Evolutionary conservation across 768 basidiomycete species (phyloP).

Genomic region (Boletus speciosus): DNA sequence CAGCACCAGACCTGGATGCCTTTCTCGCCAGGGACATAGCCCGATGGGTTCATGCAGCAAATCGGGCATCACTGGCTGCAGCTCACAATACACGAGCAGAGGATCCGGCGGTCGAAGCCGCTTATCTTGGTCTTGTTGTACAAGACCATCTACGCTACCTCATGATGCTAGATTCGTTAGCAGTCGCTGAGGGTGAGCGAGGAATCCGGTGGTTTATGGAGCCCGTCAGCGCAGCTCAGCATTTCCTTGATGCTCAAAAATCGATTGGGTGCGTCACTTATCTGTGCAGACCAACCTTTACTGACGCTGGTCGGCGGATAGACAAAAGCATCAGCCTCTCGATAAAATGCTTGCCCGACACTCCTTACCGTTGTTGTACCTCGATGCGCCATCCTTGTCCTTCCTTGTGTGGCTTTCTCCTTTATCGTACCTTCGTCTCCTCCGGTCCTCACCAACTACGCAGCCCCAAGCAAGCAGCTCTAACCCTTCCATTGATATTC

Average conservation of each 20-base stretch:
- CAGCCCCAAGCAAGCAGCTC: conserved; percentile 14
- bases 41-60: conserved; percentile 51
- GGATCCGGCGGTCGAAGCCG: conserved; percentile 49
- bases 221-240: conserved; percentile 19
- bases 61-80: conserved; percentile 19
- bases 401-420: conserved; percentile 74
- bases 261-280: conserved; percentile 13
- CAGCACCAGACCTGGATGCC: conserved; percentile 48
- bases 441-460: conserved; percentile 34
- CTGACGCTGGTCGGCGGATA: conserved; percentile 16
- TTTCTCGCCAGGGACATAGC: conserved; percentile 57
- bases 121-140: conserved; percentile 44
- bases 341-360: conserved; percentile 61
- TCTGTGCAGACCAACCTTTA: neutral
- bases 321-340: conserved; percentile 47
- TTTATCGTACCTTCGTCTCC: conserved; percentile 59
- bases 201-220: conserved; percentile 77
- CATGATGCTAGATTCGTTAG: conserved; percentile 68
- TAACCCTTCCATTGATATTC: conserved; percentile 42
- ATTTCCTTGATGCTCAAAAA: conserved; percentile 18
- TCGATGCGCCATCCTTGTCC: conserved; percentile 62
- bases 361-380: conserved; percentile 69
- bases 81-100: conserved; percentile 37
- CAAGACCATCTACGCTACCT: conserved; percentile 62
- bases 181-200: conserved; percentile 49